Evolutionary conservation across 441 rosid species (phyloP).

Genomic region (Corymbia calophylla): DNA sequence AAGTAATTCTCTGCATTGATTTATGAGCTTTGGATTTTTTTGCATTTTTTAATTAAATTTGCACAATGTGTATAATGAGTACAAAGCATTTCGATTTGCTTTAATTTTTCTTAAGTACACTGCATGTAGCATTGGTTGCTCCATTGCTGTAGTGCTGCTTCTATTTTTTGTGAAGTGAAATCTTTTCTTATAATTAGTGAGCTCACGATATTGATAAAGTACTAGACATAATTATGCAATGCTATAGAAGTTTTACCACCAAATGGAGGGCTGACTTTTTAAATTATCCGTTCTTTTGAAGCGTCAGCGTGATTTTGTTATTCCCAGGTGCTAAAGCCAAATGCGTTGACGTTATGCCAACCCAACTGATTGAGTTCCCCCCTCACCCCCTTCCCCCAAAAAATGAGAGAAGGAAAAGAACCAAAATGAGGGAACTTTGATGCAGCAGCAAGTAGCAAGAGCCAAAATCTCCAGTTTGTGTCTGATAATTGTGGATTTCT

Average conservation of each 20-base stretch:
- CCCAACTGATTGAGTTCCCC: background rate
- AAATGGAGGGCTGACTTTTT: background rate
- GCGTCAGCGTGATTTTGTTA: background rate
- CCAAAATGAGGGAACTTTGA: background rate
- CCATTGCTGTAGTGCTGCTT: background rate
- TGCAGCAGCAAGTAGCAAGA: background rate
- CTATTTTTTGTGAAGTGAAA: background rate
- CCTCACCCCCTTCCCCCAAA: background rate
- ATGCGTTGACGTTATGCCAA: background rate
- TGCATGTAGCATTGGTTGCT: background rate
- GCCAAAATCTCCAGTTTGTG: background rate
- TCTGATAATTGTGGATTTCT: background rate
- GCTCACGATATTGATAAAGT: background rate
- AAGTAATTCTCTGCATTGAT: slow-evolving; percentile 32
- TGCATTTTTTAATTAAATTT: background rate
- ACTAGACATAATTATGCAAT: background rate
- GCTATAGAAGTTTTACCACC: background rate
- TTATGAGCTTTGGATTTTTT: background rate
- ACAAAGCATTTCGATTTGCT: background rate
- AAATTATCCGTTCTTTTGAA: background rate
- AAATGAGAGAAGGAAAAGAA: background rate
- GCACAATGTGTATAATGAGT: background rate
- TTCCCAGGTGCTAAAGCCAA: background rate
- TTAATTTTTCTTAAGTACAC: background rate
- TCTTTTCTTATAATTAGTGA: background rate